Evolutionary conservation across 768 basidiomycete species (phyloP).

Genomic region (Tephrocybe sp.): DNA sequence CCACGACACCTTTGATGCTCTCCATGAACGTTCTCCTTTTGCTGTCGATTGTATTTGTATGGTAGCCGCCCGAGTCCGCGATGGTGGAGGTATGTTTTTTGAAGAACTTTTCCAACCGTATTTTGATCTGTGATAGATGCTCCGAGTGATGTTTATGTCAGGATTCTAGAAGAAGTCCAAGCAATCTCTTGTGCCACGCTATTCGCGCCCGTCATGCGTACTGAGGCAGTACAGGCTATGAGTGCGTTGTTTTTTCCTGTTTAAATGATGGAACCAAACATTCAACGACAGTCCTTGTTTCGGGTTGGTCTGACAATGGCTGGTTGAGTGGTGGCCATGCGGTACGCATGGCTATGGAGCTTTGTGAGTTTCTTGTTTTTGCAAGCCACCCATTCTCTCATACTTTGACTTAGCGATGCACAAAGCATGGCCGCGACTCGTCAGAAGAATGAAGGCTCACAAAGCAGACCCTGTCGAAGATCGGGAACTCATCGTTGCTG

Average conservation of each 20-base stretch:
- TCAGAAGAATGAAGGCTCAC: slow-evolving; percentile 73
- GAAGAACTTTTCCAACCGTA: neutral
- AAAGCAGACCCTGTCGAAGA: slow-evolving; percentile 63
- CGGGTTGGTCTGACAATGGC: slow-evolving; percentile 95
- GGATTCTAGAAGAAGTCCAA: slow-evolving; percentile 84
- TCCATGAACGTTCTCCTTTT: slow-evolving; percentile 90
- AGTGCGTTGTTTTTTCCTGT: slow-evolving; percentile 47
- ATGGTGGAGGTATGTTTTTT: slow-evolving; percentile 72
- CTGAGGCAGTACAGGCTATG: slow-evolving; percentile 93
- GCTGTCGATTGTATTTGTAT: slow-evolving; percentile 92
- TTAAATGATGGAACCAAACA: slow-evolving; percentile 4
- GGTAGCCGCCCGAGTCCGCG: slow-evolving; percentile 88
- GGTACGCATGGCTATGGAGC: slow-evolving; percentile 95
- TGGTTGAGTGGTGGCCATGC: slow-evolving; percentile 95
- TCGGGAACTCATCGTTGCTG: slow-evolving; percentile 74
- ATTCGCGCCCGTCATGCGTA: slow-evolving; percentile 81
- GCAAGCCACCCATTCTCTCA: neutral
- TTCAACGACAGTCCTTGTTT: slow-evolving; percentile 66
- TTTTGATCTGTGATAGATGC: slow-evolving; percentile 45
- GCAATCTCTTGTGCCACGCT: slow-evolving; percentile 82
- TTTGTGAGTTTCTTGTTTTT: slow-evolving; percentile 52
- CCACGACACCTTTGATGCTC: slow-evolving; percentile 82
- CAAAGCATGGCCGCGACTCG: slow-evolving; percentile 84
- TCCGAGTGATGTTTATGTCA: slow-evolving; percentile 70
- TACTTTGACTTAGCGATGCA: slow-evolving; percentile 64